phyloP scores from a whole-genome alignment of 768 basidiomycete species.

The Lactarius hengduanensis region DNA sequence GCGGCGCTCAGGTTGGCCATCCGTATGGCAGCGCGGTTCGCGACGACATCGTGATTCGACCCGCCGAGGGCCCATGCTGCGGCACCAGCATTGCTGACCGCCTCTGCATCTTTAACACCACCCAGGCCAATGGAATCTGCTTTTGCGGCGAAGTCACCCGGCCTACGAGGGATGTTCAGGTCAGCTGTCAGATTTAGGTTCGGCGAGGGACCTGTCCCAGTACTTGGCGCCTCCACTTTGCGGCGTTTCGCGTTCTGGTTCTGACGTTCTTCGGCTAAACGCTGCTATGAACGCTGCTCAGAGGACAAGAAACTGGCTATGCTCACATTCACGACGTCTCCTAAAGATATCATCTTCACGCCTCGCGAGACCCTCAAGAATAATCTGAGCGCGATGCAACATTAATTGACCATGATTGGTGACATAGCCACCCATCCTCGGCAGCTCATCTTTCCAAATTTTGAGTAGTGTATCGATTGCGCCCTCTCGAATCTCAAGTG shows the following conservation, averaged over 20 bases:
- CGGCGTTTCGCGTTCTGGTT: conserved; percentile 89
- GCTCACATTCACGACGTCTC: conserved; percentile 80
- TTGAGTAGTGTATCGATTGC: conserved; percentile 95
- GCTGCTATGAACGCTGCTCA: conserved; percentile 19
- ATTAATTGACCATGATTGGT: conserved; percentile 91
- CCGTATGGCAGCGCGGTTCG: conserved; percentile 85
- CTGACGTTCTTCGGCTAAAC: conserved; percentile 87
- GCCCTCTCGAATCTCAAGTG: conserved; percentile 98
- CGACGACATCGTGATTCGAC: conserved; percentile 87
- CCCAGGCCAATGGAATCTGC: conserved; percentile 79
- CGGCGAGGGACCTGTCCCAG: conserved; percentile 47
- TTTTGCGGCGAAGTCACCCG: conserved; percentile 67
- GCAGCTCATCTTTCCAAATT: conserved; percentile 93
- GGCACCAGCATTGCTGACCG: conserved; percentile 53
- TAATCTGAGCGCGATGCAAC: conserved; percentile 83
- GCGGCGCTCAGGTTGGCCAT: conserved; percentile 98
- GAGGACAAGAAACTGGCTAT: conserved; percentile 9
- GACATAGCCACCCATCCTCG: conserved; percentile 96
- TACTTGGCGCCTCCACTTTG: conserved; percentile 54
- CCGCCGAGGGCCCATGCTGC: conserved; percentile 76
- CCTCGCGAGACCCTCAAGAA: conserved; percentile 91
- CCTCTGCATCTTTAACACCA: conserved; percentile 57
- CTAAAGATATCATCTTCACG: conserved; percentile 96
- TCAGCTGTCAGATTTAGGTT: conserved; percentile 48
- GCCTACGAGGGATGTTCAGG: conserved; percentile 40